phyloP scores from a whole-genome alignment of 108 stramenopile genomes.

The Cylindrotheca fusiformis region DNA sequence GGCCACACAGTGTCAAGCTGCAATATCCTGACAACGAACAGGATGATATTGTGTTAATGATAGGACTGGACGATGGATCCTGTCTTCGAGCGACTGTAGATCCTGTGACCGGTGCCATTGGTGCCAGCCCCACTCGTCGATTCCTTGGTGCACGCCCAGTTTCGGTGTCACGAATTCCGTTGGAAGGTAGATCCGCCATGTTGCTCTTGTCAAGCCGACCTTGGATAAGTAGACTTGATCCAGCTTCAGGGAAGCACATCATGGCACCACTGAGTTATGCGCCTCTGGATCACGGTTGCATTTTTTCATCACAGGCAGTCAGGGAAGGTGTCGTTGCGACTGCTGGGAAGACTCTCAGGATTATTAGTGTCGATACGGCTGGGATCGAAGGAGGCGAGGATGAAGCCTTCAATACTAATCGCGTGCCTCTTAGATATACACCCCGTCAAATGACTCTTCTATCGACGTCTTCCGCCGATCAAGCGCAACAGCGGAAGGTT shows the following conservation, averaged over 20 bases:
- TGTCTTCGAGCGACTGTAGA: slow-evolving; percentile 86
- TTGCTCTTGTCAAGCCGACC: slow-evolving; percentile 92
- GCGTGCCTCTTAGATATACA: slow-evolving; percentile 88
- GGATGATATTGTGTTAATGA: slow-evolving; percentile 66
- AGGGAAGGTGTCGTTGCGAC: slow-evolving; percentile 96
- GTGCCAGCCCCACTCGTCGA: slow-evolving; percentile 83
- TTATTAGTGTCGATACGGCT: slow-evolving; percentile 84
- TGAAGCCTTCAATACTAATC: slow-evolving; percentile 89
- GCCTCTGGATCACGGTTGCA: slow-evolving; percentile 89
- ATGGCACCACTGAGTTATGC: slow-evolving; percentile 94
- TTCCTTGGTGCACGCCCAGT: slow-evolving; percentile 94
- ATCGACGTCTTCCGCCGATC: slow-evolving; percentile 32
- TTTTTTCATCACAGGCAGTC: slow-evolving; percentile 87
- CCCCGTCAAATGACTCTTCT: slow-evolving; percentile 90
- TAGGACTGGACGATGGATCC: slow-evolving; percentile 92
- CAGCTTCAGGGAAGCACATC: slow-evolving; percentile 57
- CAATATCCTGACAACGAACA: slow-evolving; percentile 22
- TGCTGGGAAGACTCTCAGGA: slow-evolving; percentile 86
- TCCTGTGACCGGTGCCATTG: slow-evolving; percentile 83
- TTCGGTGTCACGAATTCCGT: slow-evolving; percentile 75
- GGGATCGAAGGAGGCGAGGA: slow-evolving; percentile 67
- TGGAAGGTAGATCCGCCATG: slow-evolving; percentile 67
- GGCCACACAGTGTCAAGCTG: slow-evolving; percentile 66
- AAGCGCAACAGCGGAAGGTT: slow-evolving; percentile 37
- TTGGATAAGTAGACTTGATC: slow-evolving; percentile 83